A percentile compares a stretch with the other conserved stretches of the same genome.
Conservation (phyloP, 1,284 basidiomycete species). For the Ceratobasidium sp. region DNA sequence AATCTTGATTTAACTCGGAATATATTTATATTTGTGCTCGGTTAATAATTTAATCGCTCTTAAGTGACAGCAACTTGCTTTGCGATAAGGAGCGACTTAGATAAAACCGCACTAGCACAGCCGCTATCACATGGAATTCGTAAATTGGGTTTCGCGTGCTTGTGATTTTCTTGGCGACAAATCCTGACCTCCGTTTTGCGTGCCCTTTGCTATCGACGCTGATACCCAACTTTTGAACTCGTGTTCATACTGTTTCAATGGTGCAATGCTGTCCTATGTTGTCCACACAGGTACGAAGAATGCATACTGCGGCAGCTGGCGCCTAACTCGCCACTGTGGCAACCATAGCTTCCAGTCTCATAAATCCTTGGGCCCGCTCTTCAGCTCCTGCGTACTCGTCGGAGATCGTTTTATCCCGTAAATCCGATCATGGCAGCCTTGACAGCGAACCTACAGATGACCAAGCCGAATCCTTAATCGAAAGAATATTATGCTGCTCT, state of each 20-base stretch:
- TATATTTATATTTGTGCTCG: neutral
- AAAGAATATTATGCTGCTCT: conserved; percentile 64
- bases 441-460: neutral
- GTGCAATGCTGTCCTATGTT: conserved; percentile 36
- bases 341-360: conserved; percentile 34
- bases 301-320: neutral
- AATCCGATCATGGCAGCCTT: neutral
- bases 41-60: no score
- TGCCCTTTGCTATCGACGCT: neutral
- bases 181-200: neutral
- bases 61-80: neutral
- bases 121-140: conserved; percentile 29
- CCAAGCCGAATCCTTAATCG: conserved; percentile 52
- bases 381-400: neutral
- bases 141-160: conserved; percentile 19
- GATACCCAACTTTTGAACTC: neutral
- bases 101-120: neutral
- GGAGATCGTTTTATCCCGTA: neutral
- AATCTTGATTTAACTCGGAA: neutral
- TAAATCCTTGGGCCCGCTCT: conserved; percentile 29
- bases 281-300: conserved; percentile 27
- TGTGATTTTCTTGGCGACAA: conserved; percentile 34
- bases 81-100: conserved; percentile 1
- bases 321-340: neutral
- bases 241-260: neutral